A percentile compares a stretch with the other conserved stretches of the same genome.
phyloP scores from a whole-genome alignment of 768 basidiomycete genomes.

The Pulveroboletus sp. region DNA sequence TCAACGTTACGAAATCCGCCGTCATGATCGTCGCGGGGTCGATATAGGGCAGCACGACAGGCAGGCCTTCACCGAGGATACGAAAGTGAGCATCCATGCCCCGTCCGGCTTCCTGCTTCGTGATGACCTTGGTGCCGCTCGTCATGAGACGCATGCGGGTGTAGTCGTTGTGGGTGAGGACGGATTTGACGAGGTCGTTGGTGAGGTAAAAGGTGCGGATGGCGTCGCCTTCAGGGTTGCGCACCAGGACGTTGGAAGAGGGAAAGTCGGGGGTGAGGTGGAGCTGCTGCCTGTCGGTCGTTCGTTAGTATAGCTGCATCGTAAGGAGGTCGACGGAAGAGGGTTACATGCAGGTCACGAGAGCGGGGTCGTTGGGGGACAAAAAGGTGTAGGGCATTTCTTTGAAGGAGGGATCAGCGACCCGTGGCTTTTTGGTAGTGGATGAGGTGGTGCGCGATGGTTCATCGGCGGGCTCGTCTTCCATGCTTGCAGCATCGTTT shows the following conservation, averaged over 20 bases:
- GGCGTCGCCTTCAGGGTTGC: constrained; percentile 73
- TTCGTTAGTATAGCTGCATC: not conserved
- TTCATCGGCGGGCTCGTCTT: constrained; percentile 2
- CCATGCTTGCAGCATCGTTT: not conserved
- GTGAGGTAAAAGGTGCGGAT: constrained; percentile 85
- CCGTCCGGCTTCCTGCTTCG: constrained; percentile 78
- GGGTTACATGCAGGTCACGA: constrained; percentile 67
- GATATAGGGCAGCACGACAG: constrained; percentile 80
- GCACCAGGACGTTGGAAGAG: constrained; percentile 72
- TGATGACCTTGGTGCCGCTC: constrained; percentile 92
- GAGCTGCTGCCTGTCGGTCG: constrained; percentile 60
- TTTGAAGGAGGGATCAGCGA: constrained; percentile 54
- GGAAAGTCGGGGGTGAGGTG: constrained; percentile 73
- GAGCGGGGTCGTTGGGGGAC: constrained; percentile 62
- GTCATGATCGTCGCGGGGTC: constrained; percentile 59
- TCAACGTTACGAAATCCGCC: constrained; percentile 55
- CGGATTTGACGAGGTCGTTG: constrained; percentile 78
- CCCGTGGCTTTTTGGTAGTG: constrained; percentile 4
- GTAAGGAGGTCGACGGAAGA: not conserved
- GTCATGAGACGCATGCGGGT: constrained; percentile 82
- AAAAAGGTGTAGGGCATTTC: constrained; percentile 93
- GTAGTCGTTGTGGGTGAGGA: constrained; percentile 81
- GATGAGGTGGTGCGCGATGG: not conserved
- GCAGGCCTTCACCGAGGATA: constrained; percentile 81
- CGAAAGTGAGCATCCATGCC: constrained; percentile 62